Evolutionary conservation across 495 filamentous ascomycete species (phyloP).

Genomic region (Delitschia confertaspora): DNA sequence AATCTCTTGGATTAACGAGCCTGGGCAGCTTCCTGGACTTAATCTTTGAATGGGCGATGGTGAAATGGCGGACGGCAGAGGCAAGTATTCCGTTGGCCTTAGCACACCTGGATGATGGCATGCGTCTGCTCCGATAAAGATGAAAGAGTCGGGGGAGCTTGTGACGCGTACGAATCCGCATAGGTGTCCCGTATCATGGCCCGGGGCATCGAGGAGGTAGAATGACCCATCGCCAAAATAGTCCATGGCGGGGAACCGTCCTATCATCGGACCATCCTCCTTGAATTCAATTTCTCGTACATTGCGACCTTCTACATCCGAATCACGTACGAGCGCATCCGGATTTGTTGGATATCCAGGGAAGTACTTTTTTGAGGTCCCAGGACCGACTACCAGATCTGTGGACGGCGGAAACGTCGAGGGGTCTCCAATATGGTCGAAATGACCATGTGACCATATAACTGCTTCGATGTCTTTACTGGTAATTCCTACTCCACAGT

Average conservation of each 20-base stretch:
- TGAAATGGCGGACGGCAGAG: constrained; percentile 39
- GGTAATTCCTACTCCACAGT: constrained; percentile 37
- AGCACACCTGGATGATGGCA: constrained; percentile 47
- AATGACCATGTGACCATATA: constrained; percentile 36
- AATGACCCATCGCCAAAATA: constrained; percentile 51
- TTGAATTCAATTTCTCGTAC: constrained; percentile 32
- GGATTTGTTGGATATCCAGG: constrained; percentile 48
- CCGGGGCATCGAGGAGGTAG: constrained; percentile 49
- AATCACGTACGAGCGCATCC: constrained; percentile 24
- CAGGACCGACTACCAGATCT: constrained; percentile 46
- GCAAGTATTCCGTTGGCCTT: constrained; percentile 43
- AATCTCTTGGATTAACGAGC: constrained; percentile 31
- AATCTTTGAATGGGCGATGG: constrained; percentile 27
- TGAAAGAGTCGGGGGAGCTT: constrained; percentile 39
- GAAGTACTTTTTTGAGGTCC: constrained; percentile 39
- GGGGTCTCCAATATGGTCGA: constrained; percentile 54
- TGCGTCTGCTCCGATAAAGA: constrained; percentile 49
- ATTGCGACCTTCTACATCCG: constrained; percentile 25
- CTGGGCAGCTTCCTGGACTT: constrained; percentile 30
- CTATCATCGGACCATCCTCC: constrained; percentile 24
- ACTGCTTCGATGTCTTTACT: constrained; percentile 43
- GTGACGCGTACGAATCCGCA: constrained; percentile 48
- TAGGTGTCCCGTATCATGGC: constrained; percentile 51
- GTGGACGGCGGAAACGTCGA: constrained; percentile 43
- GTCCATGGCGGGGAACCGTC: constrained; percentile 32